These are phyloP conservation scores for Chlorella sp. DNA, from an alignment of 139 green algal species.

Conservation along the genomic window DNA sequence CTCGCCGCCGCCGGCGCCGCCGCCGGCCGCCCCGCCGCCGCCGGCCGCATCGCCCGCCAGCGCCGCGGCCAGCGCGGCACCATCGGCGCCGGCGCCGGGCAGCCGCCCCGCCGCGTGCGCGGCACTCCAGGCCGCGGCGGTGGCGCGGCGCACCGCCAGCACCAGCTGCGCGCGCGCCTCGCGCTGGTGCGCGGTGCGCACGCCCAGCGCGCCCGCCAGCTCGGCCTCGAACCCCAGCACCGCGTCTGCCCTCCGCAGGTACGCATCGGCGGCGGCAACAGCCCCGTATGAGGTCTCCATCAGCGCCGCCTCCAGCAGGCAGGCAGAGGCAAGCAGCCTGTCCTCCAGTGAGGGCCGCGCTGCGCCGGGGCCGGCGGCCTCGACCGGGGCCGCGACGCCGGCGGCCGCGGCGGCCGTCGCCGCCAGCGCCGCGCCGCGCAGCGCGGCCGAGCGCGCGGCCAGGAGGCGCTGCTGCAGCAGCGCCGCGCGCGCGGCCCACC, in stretches of 20 bases:
- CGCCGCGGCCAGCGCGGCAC: neutral
- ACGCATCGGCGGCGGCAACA: constrained; percentile 40
- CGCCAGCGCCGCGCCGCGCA: constrained; percentile 41
- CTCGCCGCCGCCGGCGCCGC: neutral
- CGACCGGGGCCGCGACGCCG: neutral
- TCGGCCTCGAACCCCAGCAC: constrained; percentile 55
- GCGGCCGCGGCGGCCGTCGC: constrained; percentile 15
- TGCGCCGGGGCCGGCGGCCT: constrained; percentile 3
- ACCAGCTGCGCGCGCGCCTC: constrained; percentile 87
- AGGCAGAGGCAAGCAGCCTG: constrained; percentile 25
- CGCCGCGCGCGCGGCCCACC: constrained; percentile 65
- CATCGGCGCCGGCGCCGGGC: constrained; percentile 3
- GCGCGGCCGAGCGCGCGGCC: constrained; percentile 44
- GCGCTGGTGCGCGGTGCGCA: constrained; percentile 84
- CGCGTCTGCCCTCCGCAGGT: constrained; percentile 46
- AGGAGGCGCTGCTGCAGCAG: constrained; percentile 65
- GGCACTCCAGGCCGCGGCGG: neutral
- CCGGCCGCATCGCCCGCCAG: neutral
- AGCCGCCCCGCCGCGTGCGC: constrained; percentile 7
- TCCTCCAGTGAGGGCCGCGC: neutral
- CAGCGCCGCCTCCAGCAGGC: constrained; percentile 58
- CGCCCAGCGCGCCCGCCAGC: constrained; percentile 71
- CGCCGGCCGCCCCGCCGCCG: neutral
- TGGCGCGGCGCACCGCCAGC: constrained; percentile 21
- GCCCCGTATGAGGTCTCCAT: constrained; percentile 62